A percentile compares a stretch with the other conserved stretches of the same genome.
These are phyloP conservation scores for Aspergillus calidoustus DNA, from an alignment of 2,329 filamentous ascomycete genomes.

Conservation along the genomic window DNA sequence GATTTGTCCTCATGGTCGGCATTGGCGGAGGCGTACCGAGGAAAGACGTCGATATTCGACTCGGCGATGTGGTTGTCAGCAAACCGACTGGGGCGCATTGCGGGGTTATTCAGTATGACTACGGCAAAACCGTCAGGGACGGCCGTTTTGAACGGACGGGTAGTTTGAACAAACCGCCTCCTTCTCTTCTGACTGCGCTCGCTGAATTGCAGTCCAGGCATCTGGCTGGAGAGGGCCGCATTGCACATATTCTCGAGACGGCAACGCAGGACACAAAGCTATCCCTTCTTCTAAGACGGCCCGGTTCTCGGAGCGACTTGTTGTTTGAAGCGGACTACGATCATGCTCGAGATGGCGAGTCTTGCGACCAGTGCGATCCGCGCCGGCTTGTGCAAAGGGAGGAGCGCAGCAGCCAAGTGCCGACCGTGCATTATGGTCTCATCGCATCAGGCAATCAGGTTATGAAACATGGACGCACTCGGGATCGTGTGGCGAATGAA, in stretches of 20 bases:
- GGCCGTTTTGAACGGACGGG: conserved; percentile 2
- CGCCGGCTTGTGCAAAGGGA: background rate
- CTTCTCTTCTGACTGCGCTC: conserved; percentile 1
- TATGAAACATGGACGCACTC: background rate
- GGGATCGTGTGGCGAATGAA: background rate
- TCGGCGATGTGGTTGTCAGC: conserved; percentile 37
- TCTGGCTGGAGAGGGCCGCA: background rate
- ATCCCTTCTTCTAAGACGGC: background rate
- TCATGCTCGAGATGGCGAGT: background rate
- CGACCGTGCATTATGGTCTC: conserved; percentile 1
- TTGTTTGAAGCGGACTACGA: background rate
- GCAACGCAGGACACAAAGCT: background rate
- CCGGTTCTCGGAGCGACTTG: background rate
- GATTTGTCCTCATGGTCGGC: conserved; percentile 48
- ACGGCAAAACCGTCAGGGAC: conserved; percentile 23
- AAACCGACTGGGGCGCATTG: conserved; percentile 14
- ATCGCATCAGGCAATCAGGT: conserved; percentile 3
- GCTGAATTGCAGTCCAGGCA: background rate
- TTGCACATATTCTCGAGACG: background rate
- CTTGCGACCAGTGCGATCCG: background rate
- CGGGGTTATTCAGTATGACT: conserved; percentile 36
- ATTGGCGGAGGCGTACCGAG: conserved; percentile 43
- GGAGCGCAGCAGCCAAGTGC: background rate
- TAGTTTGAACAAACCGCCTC: background rate
- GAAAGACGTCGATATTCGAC: conserved; percentile 29